Percentiles rank a stretch among this genome's conserved stretches.
Conservation (phyloP, 331 rosid genomes). For the Telfairia occidentalis region DNA sequence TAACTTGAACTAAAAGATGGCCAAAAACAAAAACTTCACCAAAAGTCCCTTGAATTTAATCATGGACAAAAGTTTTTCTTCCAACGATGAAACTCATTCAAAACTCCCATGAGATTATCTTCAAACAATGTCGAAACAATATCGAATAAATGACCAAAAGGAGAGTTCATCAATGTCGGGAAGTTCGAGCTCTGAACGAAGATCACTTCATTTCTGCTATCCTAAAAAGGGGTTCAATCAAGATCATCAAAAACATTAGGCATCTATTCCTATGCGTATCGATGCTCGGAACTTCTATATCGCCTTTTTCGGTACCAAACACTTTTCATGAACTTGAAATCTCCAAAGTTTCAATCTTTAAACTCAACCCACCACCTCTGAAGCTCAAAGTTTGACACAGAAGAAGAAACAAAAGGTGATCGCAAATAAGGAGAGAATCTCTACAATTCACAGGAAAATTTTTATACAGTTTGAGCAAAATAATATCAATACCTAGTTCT, state of each 20-base stretch:
- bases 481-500: slow-evolving; percentile 28
- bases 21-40: too few relatives aligned
- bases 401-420: not conserved
- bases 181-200: not conserved
- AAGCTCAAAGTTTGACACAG: not conserved
- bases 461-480: slow-evolving; percentile 33
- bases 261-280: too few relatives aligned
- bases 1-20: too few relatives aligned
- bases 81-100: not conserved
- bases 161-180: not conserved
- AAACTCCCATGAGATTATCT: not conserved
- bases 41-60: too few relatives aligned
- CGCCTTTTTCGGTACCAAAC: not conserved
- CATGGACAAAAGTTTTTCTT: too few relatives aligned
- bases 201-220: not conserved
- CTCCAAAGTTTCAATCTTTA: not conserved
- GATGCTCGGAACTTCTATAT: too few relatives aligned
- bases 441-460: not conserved
- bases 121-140: not conserved
- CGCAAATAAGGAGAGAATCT: not conserved
- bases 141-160: not conserved
- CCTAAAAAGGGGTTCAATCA: not conserved
- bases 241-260: too few relatives aligned
- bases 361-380: not conserved
- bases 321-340: not conserved